Conservation (phyloP, 2,329 filamentous ascomycete species). For the Mycosphaerelloides madeirae region DNA sequence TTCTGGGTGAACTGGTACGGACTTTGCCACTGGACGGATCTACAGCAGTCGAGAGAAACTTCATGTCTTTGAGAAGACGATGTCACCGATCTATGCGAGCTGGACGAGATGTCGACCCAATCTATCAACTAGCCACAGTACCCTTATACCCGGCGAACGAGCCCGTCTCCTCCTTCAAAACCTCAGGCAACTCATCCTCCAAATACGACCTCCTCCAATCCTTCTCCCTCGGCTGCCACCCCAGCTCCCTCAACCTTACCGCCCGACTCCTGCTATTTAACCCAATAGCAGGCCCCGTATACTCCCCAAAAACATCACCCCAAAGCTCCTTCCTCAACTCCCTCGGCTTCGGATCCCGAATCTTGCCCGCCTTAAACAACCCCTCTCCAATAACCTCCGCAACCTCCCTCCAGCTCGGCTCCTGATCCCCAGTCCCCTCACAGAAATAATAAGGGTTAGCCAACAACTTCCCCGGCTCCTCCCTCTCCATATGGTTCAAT, state of each 20-base stretch:
- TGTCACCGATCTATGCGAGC: not conserved
- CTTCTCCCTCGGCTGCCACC: conserved; percentile 46
- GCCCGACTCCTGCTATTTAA: conserved; percentile 42
- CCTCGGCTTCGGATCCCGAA: conserved; percentile 35
- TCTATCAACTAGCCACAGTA: conserved; percentile 8
- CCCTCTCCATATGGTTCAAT: conserved; percentile 43
- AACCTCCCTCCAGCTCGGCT: conserved; percentile 42
- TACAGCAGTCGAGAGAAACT: too few species aligned
- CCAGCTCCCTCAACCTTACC: conserved; percentile 41
- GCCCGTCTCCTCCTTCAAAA: conserved; percentile 29
- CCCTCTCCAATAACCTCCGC: conserved; percentile 37
- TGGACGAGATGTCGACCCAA: not conserved
- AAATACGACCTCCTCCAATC: conserved; percentile 35
- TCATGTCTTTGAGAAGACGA: too few species aligned
- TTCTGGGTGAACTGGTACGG: too few species aligned
- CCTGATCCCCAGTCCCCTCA: conserved; percentile 39
- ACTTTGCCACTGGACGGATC: too few species aligned
- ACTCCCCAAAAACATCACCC: conserved; percentile 38
- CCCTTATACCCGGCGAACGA: conserved; percentile 18
- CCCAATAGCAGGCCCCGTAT: conserved; percentile 37
- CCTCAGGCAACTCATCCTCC: conserved; percentile 42
- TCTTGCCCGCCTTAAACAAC: conserved; percentile 37
- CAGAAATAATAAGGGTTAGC: conserved; percentile 49
- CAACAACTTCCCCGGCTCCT: conserved; percentile 29
- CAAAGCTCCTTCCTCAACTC: conserved; percentile 37